Evolutionary conservation across 257 asterid species (phyloP).

Genomic region (Echites panduratus): DNA sequence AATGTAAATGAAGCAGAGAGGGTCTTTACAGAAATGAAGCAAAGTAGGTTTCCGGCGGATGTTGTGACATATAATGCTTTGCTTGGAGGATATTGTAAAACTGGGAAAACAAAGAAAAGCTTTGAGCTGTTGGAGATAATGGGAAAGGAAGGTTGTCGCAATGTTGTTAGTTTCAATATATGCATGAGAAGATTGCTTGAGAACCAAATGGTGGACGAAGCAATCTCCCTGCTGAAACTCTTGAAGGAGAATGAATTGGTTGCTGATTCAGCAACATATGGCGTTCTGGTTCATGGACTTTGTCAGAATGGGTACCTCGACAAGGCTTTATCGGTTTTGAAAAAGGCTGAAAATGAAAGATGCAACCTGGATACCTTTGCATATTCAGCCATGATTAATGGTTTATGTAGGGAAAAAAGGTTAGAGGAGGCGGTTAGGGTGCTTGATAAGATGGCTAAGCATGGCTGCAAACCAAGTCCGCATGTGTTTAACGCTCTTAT

Average conservation of each 20-base stretch:
- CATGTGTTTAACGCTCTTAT: conserved; percentile 69
- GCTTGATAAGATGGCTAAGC: conserved; percentile 43
- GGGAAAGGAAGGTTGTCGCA: conserved; percentile 60
- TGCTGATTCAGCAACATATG: conserved; percentile 59
- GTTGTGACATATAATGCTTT: conserved; percentile 62
- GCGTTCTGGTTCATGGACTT: conserved; percentile 66
- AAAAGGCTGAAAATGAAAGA: conserved; percentile 46
- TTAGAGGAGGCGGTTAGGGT: conserved; percentile 60
- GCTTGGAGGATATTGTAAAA: conserved; percentile 60
- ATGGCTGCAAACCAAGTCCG: conserved; percentile 53
- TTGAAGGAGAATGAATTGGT: conserved; percentile 45
- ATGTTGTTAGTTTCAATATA: conserved; percentile 73
- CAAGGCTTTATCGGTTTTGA: conserved; percentile 51
- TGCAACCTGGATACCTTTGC: conserved; percentile 47
- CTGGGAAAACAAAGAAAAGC: conserved; percentile 38
- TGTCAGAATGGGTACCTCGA: conserved; percentile 57
- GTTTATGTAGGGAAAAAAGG: conserved; percentile 59
- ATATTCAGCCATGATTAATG: conserved; percentile 65
- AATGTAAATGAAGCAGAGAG: conserved; percentile 64
- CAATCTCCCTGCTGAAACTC: conserved; percentile 49
- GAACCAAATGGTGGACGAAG: conserved; percentile 47
- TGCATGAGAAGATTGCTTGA: conserved; percentile 63
- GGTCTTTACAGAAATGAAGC: conserved; percentile 55
- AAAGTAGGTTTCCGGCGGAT: conserved; percentile 48
- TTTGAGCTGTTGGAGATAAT: conserved; percentile 72